Evolutionary conservation across 129 eudicot species (phyloP).

Genomic region (Centrapalus pauciflorus): DNA sequence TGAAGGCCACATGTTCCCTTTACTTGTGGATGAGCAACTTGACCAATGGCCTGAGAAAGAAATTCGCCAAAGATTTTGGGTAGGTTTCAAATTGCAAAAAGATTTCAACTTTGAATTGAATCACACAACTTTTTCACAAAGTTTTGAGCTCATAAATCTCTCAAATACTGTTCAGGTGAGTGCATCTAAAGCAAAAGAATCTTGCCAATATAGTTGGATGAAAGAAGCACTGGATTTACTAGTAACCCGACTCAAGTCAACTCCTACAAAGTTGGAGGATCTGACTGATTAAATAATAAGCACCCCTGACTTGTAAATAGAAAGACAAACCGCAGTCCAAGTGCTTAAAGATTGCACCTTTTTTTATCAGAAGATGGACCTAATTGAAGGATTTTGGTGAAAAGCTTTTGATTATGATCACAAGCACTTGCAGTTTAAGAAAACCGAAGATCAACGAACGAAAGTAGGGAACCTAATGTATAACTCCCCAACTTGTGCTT

Average conservation of each 20-base stretch:
- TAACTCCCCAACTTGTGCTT: slow-evolving; percentile 16
- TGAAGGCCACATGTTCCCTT: slow-evolving; percentile 69
- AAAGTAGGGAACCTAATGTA: background rate
- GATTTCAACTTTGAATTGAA: background rate
- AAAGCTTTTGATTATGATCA: slow-evolving; percentile 21
- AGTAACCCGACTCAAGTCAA: slow-evolving; percentile 32
- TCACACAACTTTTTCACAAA: background rate
- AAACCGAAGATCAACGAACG: slow-evolving; percentile 9
- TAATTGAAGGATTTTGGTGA: background rate
- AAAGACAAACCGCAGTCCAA: slow-evolving; percentile 2
- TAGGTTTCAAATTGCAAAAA: slow-evolving; percentile 26
- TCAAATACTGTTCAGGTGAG: slow-evolving; percentile 29
- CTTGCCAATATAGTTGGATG: slow-evolving; percentile 58
- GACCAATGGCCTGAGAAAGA: slow-evolving; percentile 73
- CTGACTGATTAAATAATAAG: slow-evolving; percentile 8
- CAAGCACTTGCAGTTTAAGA: slow-evolving; percentile 17
- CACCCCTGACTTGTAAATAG: slow-evolving; percentile 30
- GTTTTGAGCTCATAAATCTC: slow-evolving; percentile 7
- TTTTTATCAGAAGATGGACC: slow-evolving; percentile 19
- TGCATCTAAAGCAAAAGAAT: slow-evolving; percentile 45
- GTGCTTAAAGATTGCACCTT: slow-evolving; percentile 17
- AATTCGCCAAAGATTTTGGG: slow-evolving; percentile 67
- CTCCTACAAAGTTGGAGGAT: slow-evolving; percentile 24
- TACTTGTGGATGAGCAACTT: slow-evolving; percentile 43
- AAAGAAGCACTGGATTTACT: slow-evolving; percentile 60